These are phyloP conservation scores for Aegilops speltoides DNA, from an alignment of 176 grass and related monocot species.

Conservation along the genomic window DNA sequence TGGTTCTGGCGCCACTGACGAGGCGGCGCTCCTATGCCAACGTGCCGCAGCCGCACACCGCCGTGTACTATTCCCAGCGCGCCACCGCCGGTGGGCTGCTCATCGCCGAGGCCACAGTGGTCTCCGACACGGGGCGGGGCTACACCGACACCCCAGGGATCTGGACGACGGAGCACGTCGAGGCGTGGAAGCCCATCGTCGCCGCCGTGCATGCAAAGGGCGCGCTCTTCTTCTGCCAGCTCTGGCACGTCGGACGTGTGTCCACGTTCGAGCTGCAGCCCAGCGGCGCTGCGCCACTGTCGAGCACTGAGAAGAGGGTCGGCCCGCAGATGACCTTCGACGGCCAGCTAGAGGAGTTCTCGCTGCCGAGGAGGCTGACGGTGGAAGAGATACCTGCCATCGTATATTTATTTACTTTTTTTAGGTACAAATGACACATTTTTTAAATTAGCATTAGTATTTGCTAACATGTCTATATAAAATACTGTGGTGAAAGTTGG, in stretches of 20 bases:
- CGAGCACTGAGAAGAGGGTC: not conserved
- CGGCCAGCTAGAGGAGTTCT: not conserved
- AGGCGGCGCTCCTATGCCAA: not conserved
- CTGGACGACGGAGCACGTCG: not conserved
- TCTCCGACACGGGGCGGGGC: not conserved
- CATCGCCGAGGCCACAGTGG: not conserved
- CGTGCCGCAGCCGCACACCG: not conserved
- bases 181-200: not conserved
- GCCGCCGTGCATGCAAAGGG: not conserved
- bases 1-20: not conserved
- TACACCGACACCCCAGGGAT: not conserved
- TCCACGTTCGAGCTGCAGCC: not conserved
- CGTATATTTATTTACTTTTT: no score
- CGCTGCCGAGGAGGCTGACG: not conserved
- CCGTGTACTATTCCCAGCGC: not conserved
- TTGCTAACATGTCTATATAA: no score
- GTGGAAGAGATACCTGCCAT: not conserved
- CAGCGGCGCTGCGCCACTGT: not conserved
- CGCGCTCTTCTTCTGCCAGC: not conserved
- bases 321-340: not conserved
- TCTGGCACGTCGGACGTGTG: not conserved
- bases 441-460: no score
- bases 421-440: no score
- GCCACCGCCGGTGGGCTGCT: not conserved
- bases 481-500: no score